These are phyloP conservation scores for Solanum clarkiae DNA, from an alignment of 257 asterid genomes.

Conservation along the genomic window DNA sequence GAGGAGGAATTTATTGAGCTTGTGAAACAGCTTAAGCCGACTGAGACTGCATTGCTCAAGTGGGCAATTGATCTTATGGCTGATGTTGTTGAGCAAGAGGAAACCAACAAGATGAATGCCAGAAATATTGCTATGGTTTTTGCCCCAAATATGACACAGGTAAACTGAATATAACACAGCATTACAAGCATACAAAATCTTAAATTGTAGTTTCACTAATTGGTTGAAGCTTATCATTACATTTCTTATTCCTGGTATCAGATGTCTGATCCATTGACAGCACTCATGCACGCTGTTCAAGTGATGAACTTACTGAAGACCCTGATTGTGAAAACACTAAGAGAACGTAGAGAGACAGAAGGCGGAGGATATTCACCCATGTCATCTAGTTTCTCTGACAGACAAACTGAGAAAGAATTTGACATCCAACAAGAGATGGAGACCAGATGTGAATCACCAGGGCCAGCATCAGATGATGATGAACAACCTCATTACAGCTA, in stretches of 20 bases:
- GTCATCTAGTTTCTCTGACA: constrained; percentile 53
- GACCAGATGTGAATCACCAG: constrained; percentile 54
- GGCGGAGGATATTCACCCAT: constrained; percentile 44
- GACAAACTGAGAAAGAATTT: constrained; percentile 17
- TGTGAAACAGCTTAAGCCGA: constrained; percentile 60
- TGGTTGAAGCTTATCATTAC: not conserved
- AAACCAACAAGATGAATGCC: constrained; percentile 86
- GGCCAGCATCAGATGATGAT: constrained; percentile 30
- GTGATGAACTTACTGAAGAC: constrained; percentile 93
- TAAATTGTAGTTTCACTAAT: not conserved
- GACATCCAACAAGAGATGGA: constrained; percentile 65
- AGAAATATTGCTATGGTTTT: constrained; percentile 94
- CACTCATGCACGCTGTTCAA: constrained; percentile 98
- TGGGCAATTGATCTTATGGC: constrained; percentile 99
- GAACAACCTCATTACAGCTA: constrained; percentile 21
- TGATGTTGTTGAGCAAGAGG: constrained; percentile 89
- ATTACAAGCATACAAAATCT: not conserved
- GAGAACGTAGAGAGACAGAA: constrained; percentile 59
- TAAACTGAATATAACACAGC: not conserved
- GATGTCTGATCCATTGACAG: constrained; percentile 98
- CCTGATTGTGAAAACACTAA: constrained; percentile 54
- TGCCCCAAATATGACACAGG: constrained; percentile 98
- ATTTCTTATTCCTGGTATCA: constrained; percentile 11
- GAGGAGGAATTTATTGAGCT: constrained; percentile 73
- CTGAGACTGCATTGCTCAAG: constrained; percentile 62